phyloP scores from a whole-genome alignment of 202 grass and related monocot species.

The Zoysia matrella region DNA sequence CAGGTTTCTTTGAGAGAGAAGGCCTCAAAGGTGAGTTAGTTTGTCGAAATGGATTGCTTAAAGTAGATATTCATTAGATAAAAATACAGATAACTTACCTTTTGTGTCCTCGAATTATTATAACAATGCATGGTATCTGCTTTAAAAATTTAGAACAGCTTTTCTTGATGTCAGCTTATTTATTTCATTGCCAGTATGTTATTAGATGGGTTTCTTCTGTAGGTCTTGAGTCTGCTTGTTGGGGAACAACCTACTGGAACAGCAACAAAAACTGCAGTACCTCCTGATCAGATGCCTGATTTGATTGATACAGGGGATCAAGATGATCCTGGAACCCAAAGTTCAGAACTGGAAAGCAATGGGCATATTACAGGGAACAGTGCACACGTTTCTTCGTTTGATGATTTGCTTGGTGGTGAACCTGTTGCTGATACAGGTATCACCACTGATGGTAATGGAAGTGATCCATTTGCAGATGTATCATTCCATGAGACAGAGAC shows the following conservation, averaged over 20 bases:
- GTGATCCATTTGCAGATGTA: conserved; percentile 96
- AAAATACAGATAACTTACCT: not conserved
- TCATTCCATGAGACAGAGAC: conserved; percentile 80
- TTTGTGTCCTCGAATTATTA: conserved; percentile 24
- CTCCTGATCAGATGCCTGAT: conserved; percentile 80
- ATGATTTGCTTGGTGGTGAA: conserved; percentile 80
- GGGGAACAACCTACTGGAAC: conserved; percentile 62
- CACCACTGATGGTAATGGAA: conserved; percentile 50
- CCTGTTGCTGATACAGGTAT: conserved; percentile 53
- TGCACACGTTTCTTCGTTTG: conserved; percentile 55
- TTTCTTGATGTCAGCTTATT: not conserved
- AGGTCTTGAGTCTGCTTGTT: conserved; percentile 90
- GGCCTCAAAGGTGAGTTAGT: conserved; percentile 71
- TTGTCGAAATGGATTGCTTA: conserved; percentile 19
- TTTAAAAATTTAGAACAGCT: not conserved
- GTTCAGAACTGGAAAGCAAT: conserved; percentile 53
- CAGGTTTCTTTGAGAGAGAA: conserved; percentile 98
- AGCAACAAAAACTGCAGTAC: conserved; percentile 48
- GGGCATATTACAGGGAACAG: conserved; percentile 44
- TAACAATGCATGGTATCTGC: not conserved
- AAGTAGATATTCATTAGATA: conserved; percentile 21
- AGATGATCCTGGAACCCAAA: conserved; percentile 55
- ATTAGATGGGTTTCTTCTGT: conserved; percentile 39
- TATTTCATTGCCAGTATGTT: conserved; percentile 15
- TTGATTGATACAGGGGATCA: conserved; percentile 90